Conservation (phyloP, 73 alveolate species). For the Uronychia setigera region DNA sequence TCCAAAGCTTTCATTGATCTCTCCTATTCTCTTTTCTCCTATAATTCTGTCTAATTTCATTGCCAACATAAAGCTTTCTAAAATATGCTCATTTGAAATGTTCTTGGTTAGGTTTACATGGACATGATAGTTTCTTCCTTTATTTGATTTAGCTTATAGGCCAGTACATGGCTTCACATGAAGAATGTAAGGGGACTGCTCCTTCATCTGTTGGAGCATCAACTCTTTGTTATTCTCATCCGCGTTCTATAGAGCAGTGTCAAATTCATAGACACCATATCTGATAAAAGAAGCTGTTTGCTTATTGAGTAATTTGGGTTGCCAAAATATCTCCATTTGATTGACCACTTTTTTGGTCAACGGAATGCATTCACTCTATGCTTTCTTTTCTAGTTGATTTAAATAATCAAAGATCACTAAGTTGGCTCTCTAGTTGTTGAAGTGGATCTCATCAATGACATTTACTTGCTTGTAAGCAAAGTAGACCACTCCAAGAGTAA, state of each 20-base stretch:
- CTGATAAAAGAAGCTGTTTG: not conserved
- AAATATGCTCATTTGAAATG: not conserved
- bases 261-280: not conserved
- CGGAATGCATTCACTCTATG: not conserved
- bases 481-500: constrained; percentile 36
- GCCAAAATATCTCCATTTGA: constrained; percentile 4
- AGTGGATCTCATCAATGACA: constrained; percentile 55
- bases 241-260: not conserved
- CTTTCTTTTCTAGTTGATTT: not conserved
- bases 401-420: constrained; percentile 26
- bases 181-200: not conserved
- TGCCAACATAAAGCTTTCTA: not conserved
- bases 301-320: not conserved
- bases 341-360: not conserved
- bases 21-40: too few relatives aligned
- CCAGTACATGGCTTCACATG: not conserved
- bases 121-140: constrained; percentile 2
- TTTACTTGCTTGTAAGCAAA: constrained; percentile 31
- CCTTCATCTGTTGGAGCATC: not conserved
- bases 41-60: constrained; percentile 4
- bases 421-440: constrained; percentile 41
- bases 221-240: not conserved
- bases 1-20: too few relatives aligned
- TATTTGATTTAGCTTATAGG: not conserved
- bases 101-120: not conserved